Evolutionary conservation across 306 rosid species (phyloP), one percentile per base, ranked within the genome.

Genomic region (Vigna nakashimae): DNA sequence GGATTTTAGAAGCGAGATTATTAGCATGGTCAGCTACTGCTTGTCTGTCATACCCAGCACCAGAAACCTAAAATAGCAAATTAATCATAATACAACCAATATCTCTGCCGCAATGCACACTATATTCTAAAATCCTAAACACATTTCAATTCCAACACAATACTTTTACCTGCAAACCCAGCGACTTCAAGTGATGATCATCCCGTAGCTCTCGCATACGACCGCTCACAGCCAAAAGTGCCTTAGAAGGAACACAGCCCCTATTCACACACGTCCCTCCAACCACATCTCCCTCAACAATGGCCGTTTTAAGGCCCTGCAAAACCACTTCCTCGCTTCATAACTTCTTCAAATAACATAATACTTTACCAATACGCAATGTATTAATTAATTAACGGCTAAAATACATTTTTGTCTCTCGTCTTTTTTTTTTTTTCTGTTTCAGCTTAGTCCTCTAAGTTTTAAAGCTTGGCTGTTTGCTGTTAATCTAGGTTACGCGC

Each of bases 11-110:
- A 71, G 97, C 97, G 63, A 92, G 97, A 79, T 92, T 92, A 75
- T 88, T 90, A 30, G 97, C 97, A 81, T 92, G 97, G 76, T 92
- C 93, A 40, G 97, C 97, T n/a, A 92, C 96, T 72, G 89, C 95
- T 77, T 92, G 96, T 79, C 97, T 87, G 80, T 92, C 93, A 58
- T 92, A 92, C 46, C 88, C 88, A 69, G 92, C 97, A 22, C 91
- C 96, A 16, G 89, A 73, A 49, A 92, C 95, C 97, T 92, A 80
- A 34, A 75, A 76, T 43, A 75, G 17, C 58, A 65, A 53, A 71
- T 34, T 43, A 13, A n/a, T 16, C 22, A 20, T 38, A 34, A 15
- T 2, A 40, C 14, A 63, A 32, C 62, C 36, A 42, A 15, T 69
- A 9, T 48, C 73, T 48, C 43, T 26, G 13, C 14, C 58, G 26